Conservation (phyloP, 2,329 filamentous ascomycete species). For the Teratosphaeriaceae sp. region DNA sequence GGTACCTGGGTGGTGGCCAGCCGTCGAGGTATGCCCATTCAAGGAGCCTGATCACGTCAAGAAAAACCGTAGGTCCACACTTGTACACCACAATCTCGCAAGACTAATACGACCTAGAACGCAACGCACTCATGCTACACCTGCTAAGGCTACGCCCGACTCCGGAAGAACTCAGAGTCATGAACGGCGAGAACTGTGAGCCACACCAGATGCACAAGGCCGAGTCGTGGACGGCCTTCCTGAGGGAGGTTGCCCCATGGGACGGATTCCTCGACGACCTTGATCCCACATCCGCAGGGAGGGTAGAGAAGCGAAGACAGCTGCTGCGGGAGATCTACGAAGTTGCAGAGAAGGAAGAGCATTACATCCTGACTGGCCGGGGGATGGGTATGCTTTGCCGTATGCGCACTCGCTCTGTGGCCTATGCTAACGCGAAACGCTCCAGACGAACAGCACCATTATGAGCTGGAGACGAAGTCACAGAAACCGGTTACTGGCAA, state of each 20-base stretch:
- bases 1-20: slow-evolving; percentile 32
- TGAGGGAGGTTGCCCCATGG: slow-evolving; percentile 20
- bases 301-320: slow-evolving; percentile 7
- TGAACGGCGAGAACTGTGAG: slow-evolving; percentile 20
- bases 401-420: too few species aligned
- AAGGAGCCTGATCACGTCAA: slow-evolving; percentile 68
- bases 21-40: slow-evolving; percentile 47
- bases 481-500: too few species aligned
- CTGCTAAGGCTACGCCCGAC: slow-evolving; percentile 24
- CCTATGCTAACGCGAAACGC: too few species aligned
- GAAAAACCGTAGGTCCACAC: slow-evolving; percentile 50
- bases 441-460: too few species aligned
- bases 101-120: slow-evolving; percentile 19
- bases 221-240: slow-evolving; percentile 26
- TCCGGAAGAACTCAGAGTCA: slow-evolving; percentile 20
- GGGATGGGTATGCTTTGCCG: too few species aligned
- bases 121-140: slow-evolving; percentile 24
- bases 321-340: slow-evolving; percentile 15
- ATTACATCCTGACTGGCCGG: slow-evolving; percentile 3
- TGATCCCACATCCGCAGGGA: slow-evolving; percentile 12
- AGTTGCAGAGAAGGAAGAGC: slow-evolving; percentile 16
- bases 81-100: neutral
- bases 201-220: slow-evolving; percentile 17
- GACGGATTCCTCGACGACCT: slow-evolving; percentile 23
- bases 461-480: too few species aligned